Base-by-base conservation (phyloP, 257 asterid genomes). In the Thymus mandschuricus region DNA sequence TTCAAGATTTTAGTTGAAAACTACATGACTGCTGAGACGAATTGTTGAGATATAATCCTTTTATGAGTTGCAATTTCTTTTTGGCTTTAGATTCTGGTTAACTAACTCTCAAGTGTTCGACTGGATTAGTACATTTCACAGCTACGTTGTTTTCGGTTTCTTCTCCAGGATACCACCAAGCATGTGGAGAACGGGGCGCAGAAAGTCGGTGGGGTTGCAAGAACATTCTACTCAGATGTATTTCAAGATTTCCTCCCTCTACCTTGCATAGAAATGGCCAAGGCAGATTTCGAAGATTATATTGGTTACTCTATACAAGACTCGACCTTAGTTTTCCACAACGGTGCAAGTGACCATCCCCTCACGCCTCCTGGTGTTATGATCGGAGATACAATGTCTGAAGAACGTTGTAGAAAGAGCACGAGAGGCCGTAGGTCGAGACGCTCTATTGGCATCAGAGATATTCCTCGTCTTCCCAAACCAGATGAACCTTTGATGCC, bases 161-260 rank as follows among this genome's bases (percentile, higher is more conserved):
- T 44, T 46, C 34, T 66, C 34, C 86, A 90, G 96, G 98, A 93
- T 61, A 86, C 96, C 6, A 86, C 82, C 64, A 91, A 83, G 70
- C 89, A 88, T 54, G 79, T 93, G 57, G 96, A 93, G 68, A 87
- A 85, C 79, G 96, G 85, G 82, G 92, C 79, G 73, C 87, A 93
- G 73, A 90, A 87, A 76, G 96, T 89, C 29, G 87, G 96, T 43
- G 80, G 69, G 11, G 86, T 85, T 46, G 90, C 87, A 50, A 91
- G 87, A 87, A 88, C 80, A 75, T 91, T 93, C 80, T 93, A 78
- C 77, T 73, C 91, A 31, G 96, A 93, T 64, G 85, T 90, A 61
- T 76, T 93, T 90, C 82, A 86, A 76, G 97, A 93, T 83, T 63
- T 90, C 74, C 77, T 72, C 40, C 87, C 88, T 44, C 68, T 79